Evolutionary conservation across 345 rosid species (phyloP).

Genomic region (Populus tremula): DNA sequence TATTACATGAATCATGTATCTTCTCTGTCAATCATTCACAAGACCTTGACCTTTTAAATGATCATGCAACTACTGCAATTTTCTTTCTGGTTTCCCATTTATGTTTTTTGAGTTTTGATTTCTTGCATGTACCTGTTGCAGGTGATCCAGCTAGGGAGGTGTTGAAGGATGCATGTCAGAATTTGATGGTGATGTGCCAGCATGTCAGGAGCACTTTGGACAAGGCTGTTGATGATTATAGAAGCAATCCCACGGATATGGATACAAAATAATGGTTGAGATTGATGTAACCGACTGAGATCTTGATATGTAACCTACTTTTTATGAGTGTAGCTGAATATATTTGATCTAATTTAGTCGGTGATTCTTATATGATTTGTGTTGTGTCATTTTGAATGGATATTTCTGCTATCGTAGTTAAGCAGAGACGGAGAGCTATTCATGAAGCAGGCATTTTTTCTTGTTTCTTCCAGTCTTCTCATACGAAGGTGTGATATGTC

Average conservation of each 20-base stretch:
- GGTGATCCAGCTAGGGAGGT: slow-evolving; percentile 86
- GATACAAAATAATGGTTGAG: slow-evolving; percentile 12
- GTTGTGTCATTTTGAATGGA: background rate
- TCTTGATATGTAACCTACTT: background rate
- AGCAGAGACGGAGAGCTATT: background rate
- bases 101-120: background rate
- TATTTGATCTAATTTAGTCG: background rate
- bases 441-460: background rate
- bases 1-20: no score
- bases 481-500: background rate
- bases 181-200: slow-evolving; percentile 70
- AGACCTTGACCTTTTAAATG: background rate
- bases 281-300: background rate
- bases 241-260: slow-evolving; percentile 5
- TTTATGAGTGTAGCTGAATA: background rate
- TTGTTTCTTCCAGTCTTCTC: background rate
- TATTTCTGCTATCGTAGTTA: background rate
- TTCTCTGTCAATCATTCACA: background rate
- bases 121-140: slow-evolving; percentile 25
- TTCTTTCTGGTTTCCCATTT: background rate
- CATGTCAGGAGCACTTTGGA: slow-evolving; percentile 70
- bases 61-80: background rate
- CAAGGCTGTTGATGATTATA: slow-evolving; percentile 44
- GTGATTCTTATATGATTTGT: background rate
- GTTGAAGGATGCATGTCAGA: slow-evolving; percentile 74